Evolutionary conservation across 1,284 basidiomycete genomes (phyloP), one percentile per base, ranked within the genome.

Genomic region (Puccinia horiana): DNA sequence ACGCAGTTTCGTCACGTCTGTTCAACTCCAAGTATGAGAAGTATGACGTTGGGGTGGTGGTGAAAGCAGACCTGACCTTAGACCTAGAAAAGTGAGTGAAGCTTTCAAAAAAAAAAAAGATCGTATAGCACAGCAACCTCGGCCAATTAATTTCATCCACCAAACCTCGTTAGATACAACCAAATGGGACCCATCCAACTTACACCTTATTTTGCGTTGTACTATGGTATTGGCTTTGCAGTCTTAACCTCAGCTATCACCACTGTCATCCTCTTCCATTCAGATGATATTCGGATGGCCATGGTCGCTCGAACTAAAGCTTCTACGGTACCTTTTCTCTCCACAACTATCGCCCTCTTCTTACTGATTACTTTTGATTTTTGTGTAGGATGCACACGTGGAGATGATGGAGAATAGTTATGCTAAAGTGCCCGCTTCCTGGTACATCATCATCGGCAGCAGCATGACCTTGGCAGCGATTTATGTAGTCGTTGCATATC

Each of bases 181-280:
- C 47, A 72, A 44, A 72, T 80, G 78, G 78, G 78, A 26, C 78
- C 78, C 35, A 79, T 79, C 40, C 77, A 79, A 35, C 61, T 79
- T 44, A 79, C 77, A 26, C 77, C 77, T 42, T 79, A 79, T 29
- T 79, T 70, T 70, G 77, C 77, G n/a, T 29, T 79, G 37, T 74
- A 79, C 67, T 79, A 79, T 37, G 77, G 77, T 12, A 79, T 79
- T 26, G 65, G 77, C 23, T 79, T 79, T 44, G 63, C 77, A 44
- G 77, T 79, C 20, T 44, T 79, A 26, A 70, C 67, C 23, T 79
- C 77, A 32, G 77, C 77, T 40, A 70, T 79, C 54, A 70, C 69
- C n/a, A 72, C 78, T 20, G 78, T 80, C 1, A 47, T 80, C 32
- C 69, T 80, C 9, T 72, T 73, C 40, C 69, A 72, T 67, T 80